Base-by-base conservation (phyloP, 768 basidiomycete species). In the Collybia mongolica region DNA sequence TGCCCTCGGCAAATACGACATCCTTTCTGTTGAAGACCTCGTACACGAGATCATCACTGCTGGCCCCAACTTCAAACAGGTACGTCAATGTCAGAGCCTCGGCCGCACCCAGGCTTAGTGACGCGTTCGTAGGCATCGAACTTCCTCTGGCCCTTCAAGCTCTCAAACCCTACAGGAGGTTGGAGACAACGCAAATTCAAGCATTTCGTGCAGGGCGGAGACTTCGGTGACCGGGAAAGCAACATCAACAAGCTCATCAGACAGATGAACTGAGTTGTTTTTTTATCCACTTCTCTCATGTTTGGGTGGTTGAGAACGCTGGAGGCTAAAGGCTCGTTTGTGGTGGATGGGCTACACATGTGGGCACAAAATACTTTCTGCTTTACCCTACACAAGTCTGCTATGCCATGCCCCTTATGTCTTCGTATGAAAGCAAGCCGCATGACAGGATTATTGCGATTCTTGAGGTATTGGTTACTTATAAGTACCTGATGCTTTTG, bases 101-200 rank as follows among this genome's bases (percentile, higher is more conserved):
- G n/a, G 42, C 32, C 14, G 1, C 6, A 39, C 20, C 24, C 7
- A 52, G 26, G 19, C 18, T 65, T 11, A 57, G 57, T 9, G 44
- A 44, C 22, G 6, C 14, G 32, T 37, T 35, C 41, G 15, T 38
- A 89, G 88, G 89, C 86, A 51, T 83, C 89, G 59, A 95, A 93
- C 83, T 95, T 96, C 85, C 86, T 98, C 47, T 98, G 95, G 95
- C 97, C 97, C 20, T 98, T 99, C 84, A 99, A 99, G 72, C 90
- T 99, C 55, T 98, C 94, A 64, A 98, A 98, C 84, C 96, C 97
- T 49, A 98, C 83, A 57, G 96, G 97, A 58, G 97, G 97, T 60
- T 99, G 94, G 96, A 88, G 93, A 76, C 86, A 83, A 68, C 84
- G 93, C 69, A 98, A 98, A 76, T 98, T 98, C 85, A 96, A 90